These are phyloP conservation scores for Babesia microti DNA, from an alignment of 169 alveolate species.

Conservation along the genomic window DNA sequence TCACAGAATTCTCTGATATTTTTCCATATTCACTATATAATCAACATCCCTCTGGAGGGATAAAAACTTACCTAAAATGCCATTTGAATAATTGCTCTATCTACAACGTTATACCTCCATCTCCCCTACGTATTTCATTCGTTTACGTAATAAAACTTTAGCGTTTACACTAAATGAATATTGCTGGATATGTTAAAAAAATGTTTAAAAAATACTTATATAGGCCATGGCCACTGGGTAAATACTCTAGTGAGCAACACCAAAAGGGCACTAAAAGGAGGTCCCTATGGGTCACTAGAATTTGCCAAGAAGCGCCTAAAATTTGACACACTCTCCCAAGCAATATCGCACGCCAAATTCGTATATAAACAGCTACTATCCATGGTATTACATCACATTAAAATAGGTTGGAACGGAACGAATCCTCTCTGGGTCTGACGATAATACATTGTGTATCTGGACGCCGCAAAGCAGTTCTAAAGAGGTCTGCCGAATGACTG, in stretches of 20 bases:
- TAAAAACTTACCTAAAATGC: no score
- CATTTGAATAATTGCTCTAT: no score
- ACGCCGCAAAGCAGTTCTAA: slow-evolving; percentile 60
- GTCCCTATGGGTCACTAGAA: slow-evolving; percentile 69
- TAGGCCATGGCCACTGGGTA: slow-evolving; percentile 99
- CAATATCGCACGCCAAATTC: slow-evolving; percentile 26
- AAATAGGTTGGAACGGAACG: slow-evolving; percentile 79
- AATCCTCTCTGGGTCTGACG: slow-evolving; percentile 95
- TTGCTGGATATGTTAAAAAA: no score
- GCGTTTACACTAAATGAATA: no score
- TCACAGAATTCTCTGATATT: no score
- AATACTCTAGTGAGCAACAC: slow-evolving; percentile 91
- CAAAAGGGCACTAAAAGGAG: slow-evolving; percentile 79
- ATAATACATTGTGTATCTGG: slow-evolving; percentile 90
- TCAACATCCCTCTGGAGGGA: no score
- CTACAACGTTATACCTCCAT: no score
- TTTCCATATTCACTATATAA: no score
- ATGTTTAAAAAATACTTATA: slow-evolving; percentile 10
- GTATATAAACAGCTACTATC: slow-evolving; percentile 24
- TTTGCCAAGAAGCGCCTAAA: slow-evolving; percentile 21
- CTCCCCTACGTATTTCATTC: no score
- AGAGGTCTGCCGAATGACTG: slow-evolving; percentile 83
- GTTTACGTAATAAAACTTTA: no score
- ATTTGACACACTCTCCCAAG: slow-evolving; percentile 16
- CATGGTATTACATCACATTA: slow-evolving; percentile 31